Evolutionary conservation across 2,329 filamentous ascomycete species (phyloP), one percentile per base, ranked within the genome.

Genomic region (Calonectria pauciramosa): DNA sequence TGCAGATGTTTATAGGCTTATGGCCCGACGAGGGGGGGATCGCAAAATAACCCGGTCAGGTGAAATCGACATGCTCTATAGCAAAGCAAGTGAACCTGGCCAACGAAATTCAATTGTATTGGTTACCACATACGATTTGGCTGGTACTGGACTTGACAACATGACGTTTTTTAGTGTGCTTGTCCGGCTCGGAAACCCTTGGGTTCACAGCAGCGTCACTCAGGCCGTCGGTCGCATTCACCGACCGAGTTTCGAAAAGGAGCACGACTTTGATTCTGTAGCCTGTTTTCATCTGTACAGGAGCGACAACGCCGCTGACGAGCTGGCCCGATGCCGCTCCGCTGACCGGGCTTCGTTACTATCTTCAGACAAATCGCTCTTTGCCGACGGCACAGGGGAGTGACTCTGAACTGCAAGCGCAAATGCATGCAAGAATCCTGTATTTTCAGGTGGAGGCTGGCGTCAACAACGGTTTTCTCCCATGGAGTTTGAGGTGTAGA

Each of bases 61-160:
- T 2, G 56, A 63, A 63, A 63, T 63, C 4, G 56, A 63, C 23
- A 11, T 63, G 34, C 36, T 63, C 34, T 41, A 41, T 18, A 63
- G n/a, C 26, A 63, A 41, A 34, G 34, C 56, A 8, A 63, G n/a
- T 28, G 56, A 63, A 18, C 23, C 56, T 9, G 23, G 18, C 9
- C 56, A 63, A n/a, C 34, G 3, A 16, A 63, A 63, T 3, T 63
- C 56, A 3, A 63, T 63, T 41, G 56, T 63, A 20, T 28, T 63
- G 23, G 56, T 63, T 26, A 63, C 56, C 23, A 63, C 56, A 14
- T 63, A 63, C 36, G 56, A 63, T 18, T 63, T 63, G 23, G 56
- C 56, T 4, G 34, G 56, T 18, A 63, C 56, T 7, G 56, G 56
- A 2, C 14, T 63, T 23, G 56, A 63, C 23, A 63, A 63, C 5